A percentile compares a stretch with the other conserved stretches of the same genome.
These are phyloP conservation scores for Fraxinus angustifolia DNA, from an alignment of 305 asterid genomes.

Conservation along the genomic window DNA sequence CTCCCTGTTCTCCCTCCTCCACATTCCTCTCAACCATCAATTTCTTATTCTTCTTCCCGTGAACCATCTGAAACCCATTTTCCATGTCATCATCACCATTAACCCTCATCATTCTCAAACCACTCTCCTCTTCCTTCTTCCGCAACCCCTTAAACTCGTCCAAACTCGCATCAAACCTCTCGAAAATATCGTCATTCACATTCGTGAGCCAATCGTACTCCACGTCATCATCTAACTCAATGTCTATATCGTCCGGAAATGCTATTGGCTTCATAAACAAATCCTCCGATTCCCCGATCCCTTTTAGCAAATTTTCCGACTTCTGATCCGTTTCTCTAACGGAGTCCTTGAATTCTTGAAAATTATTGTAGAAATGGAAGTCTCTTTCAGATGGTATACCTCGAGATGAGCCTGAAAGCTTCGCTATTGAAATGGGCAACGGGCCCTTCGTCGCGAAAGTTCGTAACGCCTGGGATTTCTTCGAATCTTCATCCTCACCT, in stretches of 20 bases:
- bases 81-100: conserved; percentile 32
- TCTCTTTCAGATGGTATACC: conserved; percentile 68
- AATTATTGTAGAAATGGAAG: conserved; percentile 86
- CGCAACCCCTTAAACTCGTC: conserved; percentile 60
- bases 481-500: conserved; percentile 39
- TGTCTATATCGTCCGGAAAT: conserved; percentile 47
- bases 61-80: conserved; percentile 69
- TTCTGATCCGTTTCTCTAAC: conserved; percentile 45
- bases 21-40: conserved; percentile 24
- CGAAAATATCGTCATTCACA: conserved; percentile 67
- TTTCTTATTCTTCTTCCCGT: conserved; percentile 63
- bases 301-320: conserved; percentile 43
- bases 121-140: conserved; percentile 60
- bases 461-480: conserved; percentile 41
- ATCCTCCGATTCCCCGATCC: conserved; percentile 52
- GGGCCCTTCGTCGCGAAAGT: conserved; percentile 43
- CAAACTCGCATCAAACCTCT: conserved; percentile 67
- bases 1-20: conserved; percentile 26
- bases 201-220: conserved; percentile 70
- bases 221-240: conserved; percentile 62
- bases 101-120: conserved; percentile 42
- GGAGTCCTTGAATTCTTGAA: conserved; percentile 67
- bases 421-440: conserved; percentile 50
- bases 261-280: conserved; percentile 53
- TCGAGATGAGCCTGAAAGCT: conserved; percentile 78